Base-by-base conservation (phyloP, 352 stramenopile species). In the Phytophthora meadii region DNA sequence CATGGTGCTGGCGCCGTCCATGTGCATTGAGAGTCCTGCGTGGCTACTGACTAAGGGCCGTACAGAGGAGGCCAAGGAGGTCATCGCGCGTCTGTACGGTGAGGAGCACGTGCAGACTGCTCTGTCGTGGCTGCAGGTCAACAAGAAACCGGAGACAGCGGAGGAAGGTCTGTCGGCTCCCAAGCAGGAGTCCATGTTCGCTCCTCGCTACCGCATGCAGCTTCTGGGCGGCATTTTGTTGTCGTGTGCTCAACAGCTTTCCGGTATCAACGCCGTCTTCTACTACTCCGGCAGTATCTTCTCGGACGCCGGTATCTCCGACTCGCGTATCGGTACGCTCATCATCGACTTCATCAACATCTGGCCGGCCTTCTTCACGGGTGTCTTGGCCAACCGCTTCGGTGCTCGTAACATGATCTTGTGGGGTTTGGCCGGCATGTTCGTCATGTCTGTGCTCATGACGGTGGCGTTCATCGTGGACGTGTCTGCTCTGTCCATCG, bases 351-450 rank as follows among this genome's bases (percentile, higher is more conserved):
- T 72, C 41, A 72, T 68, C 47, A 72, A 72, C 51, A 72, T 72
- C 40, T 72, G 49, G 57, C 63, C 63, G 0, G 63, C 63, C 3
- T 71, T 71, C 17, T 71, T 71, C 50, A 66, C 63, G 37, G 63
- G 63, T 15, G 51, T 72, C 28, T 19, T 72, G 34, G 64, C 64
- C 22, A 74, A 60, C 49, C 70, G 62, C 30, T 89, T 82, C 32
- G 74, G 73, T 15, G 82, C 82, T 59, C 80, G 80, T 41, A 79
- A 44, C 28, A 82, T 92, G 72, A 70, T 90, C 5, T 54, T 90
- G 15, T 46, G 39, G 17, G 51, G 84, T 22, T 64, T 88, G 12
- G 69, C 63, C 0, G 67, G 46, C 0, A 53, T 83, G 40, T 79
- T 84, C 50, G 52, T 87, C 34, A 40, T 72, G 17, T 40, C 78